These are phyloP conservation scores for Pyracantha coccinea DNA, from an alignment of 331 rosid species.

Conservation along the genomic window DNA sequence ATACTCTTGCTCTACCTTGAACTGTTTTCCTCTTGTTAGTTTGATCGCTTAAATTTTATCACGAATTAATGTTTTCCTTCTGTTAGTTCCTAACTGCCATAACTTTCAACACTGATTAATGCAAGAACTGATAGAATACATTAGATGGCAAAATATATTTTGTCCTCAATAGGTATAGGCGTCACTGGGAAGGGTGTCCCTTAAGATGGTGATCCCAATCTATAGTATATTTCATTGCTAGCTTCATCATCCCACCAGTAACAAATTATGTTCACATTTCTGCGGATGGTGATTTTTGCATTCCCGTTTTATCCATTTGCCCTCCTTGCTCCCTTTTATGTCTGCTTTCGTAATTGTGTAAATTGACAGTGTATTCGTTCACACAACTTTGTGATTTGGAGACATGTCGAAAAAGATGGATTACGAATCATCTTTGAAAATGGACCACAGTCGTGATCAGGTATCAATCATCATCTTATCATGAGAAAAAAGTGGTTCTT, in stretches of 20 bases:
- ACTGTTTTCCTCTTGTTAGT: background rate
- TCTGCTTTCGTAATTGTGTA: no score
- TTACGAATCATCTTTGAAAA: conserved; percentile 7
- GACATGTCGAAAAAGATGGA: conserved; percentile 19
- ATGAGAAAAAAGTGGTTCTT: conserved; percentile 20
- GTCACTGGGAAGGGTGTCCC: background rate
- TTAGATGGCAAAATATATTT: background rate
- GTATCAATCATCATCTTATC: conserved; percentile 28
- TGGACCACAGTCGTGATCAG: conserved; percentile 14
- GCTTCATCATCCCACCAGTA: background rate
- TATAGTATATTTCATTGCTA: background rate
- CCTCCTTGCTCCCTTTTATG: no score
- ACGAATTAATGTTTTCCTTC: background rate
- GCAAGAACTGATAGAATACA: background rate
- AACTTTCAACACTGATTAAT: background rate
- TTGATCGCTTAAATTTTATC: background rate
- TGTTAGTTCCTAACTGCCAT: background rate
- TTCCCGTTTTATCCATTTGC: no score
- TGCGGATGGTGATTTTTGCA: no score
- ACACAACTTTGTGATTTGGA: conserved; percentile 21
- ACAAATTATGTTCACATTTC: background rate
- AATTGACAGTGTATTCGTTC: background rate
- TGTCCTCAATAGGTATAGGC: background rate
- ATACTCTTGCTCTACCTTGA: background rate
- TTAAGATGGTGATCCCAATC: background rate